Percentiles rank a stretch among this genome's conserved stretches.
phyloP scores from a whole-genome alignment of 2,329 filamentous ascomycete species.

The Cryphonectria radicalis region DNA sequence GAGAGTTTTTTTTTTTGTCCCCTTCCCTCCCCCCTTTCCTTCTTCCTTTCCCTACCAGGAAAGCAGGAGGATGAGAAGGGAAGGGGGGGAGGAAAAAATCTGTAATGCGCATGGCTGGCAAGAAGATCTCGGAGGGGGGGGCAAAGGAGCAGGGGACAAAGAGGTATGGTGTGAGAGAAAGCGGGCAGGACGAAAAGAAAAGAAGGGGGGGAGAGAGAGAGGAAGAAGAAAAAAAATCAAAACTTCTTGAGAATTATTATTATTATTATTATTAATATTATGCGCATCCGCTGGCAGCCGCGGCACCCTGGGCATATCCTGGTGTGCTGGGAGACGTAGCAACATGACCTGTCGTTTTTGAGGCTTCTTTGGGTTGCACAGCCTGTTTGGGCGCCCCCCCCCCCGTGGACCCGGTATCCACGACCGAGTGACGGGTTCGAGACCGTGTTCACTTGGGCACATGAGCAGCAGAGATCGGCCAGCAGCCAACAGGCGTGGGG shows the following conservation, averaged over 20 bases:
- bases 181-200: not conserved
- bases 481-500: not conserved
- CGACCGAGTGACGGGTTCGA: not conserved
- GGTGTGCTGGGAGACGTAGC: not conserved
- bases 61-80: not conserved
- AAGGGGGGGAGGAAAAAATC: not conserved
- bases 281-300: slow-evolving; percentile 12
- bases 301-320: not conserved
- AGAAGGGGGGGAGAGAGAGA: not conserved
- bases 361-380: not conserved
- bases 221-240: not conserved
- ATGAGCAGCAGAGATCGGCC: not conserved
- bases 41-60: not conserved
- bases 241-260: not conserved
- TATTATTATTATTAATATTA: not conserved
- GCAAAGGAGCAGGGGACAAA: not conserved
- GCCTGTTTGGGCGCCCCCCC: not conserved
- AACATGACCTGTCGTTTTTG: slow-evolving; percentile 8
- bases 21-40: too few species aligned
- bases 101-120: not conserved
- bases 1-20: not conserved
- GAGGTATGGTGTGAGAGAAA: not conserved
- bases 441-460: not conserved
- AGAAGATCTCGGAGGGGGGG: not conserved
- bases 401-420: not conserved